Conservation (phyloP, 768 basidiomycete genomes). For the Lyophyllum shimeji region DNA sequence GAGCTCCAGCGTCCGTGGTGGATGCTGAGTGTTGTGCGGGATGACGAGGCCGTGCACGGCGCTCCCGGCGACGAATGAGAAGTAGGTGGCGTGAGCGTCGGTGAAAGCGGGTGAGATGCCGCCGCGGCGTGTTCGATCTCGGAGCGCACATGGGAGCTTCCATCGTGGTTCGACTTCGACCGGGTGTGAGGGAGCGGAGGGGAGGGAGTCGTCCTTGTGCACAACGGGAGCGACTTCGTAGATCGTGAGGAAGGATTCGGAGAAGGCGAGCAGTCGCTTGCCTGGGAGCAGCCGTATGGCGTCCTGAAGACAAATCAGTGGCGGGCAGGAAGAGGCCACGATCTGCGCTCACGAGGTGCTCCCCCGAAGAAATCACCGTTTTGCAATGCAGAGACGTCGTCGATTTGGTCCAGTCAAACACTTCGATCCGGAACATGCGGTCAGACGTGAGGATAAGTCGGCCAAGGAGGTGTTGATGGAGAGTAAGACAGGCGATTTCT, state of each 20-base stretch:
- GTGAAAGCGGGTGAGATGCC: background rate
- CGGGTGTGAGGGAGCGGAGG: background rate
- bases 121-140: background rate
- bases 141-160: background rate
- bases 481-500: background rate
- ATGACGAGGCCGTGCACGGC: background rate
- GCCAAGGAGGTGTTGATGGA: constrained; percentile 5
- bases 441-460: background rate
- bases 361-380: background rate
- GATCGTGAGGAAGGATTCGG: background rate
- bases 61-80: background rate
- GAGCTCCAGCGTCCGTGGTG: background rate
- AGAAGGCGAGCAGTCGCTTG: constrained; percentile 3
- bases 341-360: background rate
- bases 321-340: background rate
- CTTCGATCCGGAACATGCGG: background rate
- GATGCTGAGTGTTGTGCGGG: background rate
- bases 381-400: background rate
- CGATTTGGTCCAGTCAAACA: constrained; percentile 5
- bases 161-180: background rate
- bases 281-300: constrained; percentile 5
- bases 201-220: background rate
- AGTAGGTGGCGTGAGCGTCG: background rate
- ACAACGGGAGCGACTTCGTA: background rate
- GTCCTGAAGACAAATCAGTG: constrained; percentile 1